Percentiles rank a stretch among this genome's conserved stretches.
phyloP scores from a whole-genome alignment of 1,284 basidiomycete species.

The Phylloboletellus chloephorus region DNA sequence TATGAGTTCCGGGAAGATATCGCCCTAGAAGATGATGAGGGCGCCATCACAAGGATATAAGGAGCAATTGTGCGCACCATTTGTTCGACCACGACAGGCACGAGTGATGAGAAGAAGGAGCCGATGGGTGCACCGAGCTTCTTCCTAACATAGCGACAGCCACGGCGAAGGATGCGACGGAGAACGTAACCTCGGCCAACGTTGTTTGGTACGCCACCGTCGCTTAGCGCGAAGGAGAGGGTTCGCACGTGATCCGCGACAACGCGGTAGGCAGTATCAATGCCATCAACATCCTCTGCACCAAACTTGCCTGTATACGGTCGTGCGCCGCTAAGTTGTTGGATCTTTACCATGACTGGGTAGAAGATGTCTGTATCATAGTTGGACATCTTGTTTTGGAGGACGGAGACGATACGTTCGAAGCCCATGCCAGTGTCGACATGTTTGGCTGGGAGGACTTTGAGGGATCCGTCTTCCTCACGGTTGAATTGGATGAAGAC shows the following conservation, averaged over 20 bases:
- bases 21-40: constrained; percentile 49
- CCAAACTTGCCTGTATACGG: constrained; percentile 90
- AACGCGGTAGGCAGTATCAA: constrained; percentile 97
- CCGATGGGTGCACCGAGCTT: constrained; percentile 95
- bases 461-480: constrained; percentile 81
- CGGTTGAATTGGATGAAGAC: constrained; percentile 99
- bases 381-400: constrained; percentile 91
- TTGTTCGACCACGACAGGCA: constrained; percentile 85
- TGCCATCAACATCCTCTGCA: constrained; percentile 87
- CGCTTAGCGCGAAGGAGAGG: constrained; percentile 91
- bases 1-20: constrained; percentile 90
- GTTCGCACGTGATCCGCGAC: constrained; percentile 97
- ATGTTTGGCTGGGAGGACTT: constrained; percentile 84
- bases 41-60: constrained; percentile 7
- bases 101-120: constrained; percentile 89
- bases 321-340: constrained; percentile 84
- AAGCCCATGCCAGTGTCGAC: constrained; percentile 99
- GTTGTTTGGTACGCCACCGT: constrained; percentile 95
- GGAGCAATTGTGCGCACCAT: constrained; percentile 52
- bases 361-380: constrained; percentile 97
- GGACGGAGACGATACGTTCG: constrained; percentile 91
- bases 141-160: constrained; percentile 91
- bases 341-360: constrained; percentile 86
- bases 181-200: constrained; percentile 96
- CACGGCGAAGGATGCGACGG: constrained; percentile 85